Percentiles rank a stretch among this genome's conserved stretches.
Evolutionary conservation across 352 stramenopile genomes (phyloP).

Genomic region (Globisporangium spiculum): DNA sequence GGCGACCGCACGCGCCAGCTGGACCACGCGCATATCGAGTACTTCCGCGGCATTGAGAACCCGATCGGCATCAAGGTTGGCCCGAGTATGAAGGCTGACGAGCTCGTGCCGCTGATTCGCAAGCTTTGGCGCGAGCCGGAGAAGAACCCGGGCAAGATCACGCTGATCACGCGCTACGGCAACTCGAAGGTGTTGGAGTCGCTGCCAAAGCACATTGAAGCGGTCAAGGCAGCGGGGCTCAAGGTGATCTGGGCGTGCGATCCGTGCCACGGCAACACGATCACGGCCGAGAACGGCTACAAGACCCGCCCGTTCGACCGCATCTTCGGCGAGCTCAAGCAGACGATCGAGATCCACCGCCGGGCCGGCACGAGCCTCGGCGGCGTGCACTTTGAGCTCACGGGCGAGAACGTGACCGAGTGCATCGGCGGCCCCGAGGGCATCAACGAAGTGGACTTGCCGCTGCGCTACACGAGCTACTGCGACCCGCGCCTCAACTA

Average conservation of each 20-base stretch:
- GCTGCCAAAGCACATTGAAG: conserved; percentile 94
- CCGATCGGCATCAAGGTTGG: conserved; percentile 98
- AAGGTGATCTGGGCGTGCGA: conserved; percentile 97
- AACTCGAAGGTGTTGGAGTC: conserved; percentile 92
- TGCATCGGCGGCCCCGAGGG: conserved; percentile 95
- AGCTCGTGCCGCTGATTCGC: conserved; percentile 94
- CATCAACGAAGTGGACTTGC: conserved; percentile 93
- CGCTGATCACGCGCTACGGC: conserved; percentile 98
- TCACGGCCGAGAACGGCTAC: conserved; percentile 93
- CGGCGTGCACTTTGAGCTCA: conserved; percentile 97
- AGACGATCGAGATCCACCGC: conserved; percentile 98
- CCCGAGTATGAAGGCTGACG: conserved; percentile 93
- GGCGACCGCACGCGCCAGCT: conserved; percentile 97
- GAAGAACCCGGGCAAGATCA: conserved; percentile 94
- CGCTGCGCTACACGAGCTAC: conserved; percentile 94
- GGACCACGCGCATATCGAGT: conserved; percentile 98
- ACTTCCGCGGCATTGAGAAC: conserved; percentile 97
- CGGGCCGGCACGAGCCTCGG: conserved; percentile 92
- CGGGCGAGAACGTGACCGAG: conserved; percentile 98
- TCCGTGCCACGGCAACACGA: conserved; percentile 97
- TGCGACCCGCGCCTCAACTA: conserved; percentile 99
- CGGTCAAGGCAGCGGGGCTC: conserved; percentile 93
- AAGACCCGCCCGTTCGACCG: conserved; percentile 97
- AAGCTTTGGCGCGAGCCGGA: conserved; percentile 93
- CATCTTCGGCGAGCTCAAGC: conserved; percentile 95